Conservation (phyloP, 495 filamentous ascomycete genomes). For the Xylaria castorea region DNA sequence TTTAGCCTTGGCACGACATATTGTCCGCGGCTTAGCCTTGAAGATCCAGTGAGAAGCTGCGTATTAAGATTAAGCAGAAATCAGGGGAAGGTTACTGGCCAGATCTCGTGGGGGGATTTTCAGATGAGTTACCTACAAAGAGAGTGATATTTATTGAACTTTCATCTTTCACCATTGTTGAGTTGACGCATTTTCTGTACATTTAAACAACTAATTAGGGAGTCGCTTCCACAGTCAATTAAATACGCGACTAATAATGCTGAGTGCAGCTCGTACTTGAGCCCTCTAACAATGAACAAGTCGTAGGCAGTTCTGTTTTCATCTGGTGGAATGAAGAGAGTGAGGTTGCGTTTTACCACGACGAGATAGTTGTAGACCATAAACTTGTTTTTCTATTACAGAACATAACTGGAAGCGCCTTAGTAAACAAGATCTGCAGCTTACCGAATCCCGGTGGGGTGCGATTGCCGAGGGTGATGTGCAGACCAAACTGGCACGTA, state of each 20-base stretch:
- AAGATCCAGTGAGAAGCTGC: background rate
- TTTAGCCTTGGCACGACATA: background rate
- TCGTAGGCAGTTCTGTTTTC: background rate
- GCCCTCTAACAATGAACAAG: background rate
- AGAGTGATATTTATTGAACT: background rate
- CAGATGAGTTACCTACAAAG: background rate
- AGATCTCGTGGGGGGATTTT: background rate
- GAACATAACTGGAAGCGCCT: background rate
- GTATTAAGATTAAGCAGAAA: background rate
- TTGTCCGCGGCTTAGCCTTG: background rate
- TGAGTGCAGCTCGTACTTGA: background rate
- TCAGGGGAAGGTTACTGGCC: background rate
- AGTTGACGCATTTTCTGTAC: background rate
- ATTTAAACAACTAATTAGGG: background rate
- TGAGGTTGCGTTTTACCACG: background rate
- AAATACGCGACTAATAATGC: background rate
- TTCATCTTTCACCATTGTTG: background rate
- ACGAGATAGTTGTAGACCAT: background rate
- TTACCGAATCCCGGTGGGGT: constrained; percentile 15
- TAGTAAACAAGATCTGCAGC: constrained; percentile 13
- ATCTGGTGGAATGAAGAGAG: background rate
- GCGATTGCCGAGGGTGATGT: constrained; percentile 17
- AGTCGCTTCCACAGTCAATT: background rate
- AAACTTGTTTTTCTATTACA: background rate
- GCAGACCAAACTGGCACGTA: background rate